Conservation (phyloP, 805 yeast species). For the Candida stauntonica region DNA sequence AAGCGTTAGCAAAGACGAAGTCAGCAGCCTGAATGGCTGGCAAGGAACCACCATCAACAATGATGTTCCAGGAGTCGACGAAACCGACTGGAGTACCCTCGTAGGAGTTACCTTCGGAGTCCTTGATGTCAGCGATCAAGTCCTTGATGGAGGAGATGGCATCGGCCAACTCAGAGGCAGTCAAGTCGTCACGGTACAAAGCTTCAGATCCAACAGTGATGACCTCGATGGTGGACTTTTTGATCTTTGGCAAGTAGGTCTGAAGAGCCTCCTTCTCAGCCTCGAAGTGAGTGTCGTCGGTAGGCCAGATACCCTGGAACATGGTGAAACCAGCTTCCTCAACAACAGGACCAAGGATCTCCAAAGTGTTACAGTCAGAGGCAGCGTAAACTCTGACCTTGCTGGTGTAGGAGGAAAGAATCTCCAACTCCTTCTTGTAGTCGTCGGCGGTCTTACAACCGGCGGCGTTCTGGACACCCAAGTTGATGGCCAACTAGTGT, state of each 20-base stretch:
- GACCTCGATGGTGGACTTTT: conserved; percentile 64
- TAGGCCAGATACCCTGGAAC: conserved; percentile 93
- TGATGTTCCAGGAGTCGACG: conserved; percentile 93
- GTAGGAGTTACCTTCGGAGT: conserved; percentile 78
- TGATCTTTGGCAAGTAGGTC: conserved; percentile 66
- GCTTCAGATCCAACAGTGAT: conserved; percentile 95
- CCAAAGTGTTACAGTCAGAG: conserved; percentile 89
- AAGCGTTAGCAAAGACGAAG: conserved; percentile 87
- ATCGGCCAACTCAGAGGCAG: conserved; percentile 68
- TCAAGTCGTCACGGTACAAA: conserved; percentile 82
- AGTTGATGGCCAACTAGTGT: conserved; percentile 65
- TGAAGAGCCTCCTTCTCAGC: conserved; percentile 72
- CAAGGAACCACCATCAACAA: conserved; percentile 71
- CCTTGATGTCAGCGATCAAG: conserved; percentile 57
- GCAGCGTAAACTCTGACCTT: conserved; percentile 85
- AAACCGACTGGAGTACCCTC: conserved; percentile 75
- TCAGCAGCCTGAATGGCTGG: conserved; percentile 80
- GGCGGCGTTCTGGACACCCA: conserved; percentile 72
- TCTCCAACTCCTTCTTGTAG: conserved; percentile 62
- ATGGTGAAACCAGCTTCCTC: conserved; percentile 71
- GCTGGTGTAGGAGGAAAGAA: conserved; percentile 53
- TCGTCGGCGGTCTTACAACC: conserved; percentile 72
- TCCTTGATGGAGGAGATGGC: conserved; percentile 60
- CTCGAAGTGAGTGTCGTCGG: conserved; percentile 69
- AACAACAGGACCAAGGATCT: conserved; percentile 81